Base-by-base conservation (phyloP, 2,329 filamentous ascomycete genomes). In the Dactylellina sp. region DNA sequence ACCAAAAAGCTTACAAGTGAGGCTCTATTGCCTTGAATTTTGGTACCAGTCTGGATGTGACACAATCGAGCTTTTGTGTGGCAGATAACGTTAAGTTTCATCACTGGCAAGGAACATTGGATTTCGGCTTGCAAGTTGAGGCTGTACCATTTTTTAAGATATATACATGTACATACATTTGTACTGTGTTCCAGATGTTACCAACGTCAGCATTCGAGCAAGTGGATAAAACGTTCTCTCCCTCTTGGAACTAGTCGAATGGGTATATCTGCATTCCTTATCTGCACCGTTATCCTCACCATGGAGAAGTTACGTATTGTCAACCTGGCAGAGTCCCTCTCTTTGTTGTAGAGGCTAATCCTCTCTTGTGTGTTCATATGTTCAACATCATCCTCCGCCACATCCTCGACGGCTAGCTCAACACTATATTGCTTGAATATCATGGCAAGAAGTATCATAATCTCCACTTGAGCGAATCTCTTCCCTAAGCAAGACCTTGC, bases 161-260 rank as follows among this genome's bases (percentile, higher is more conserved):
- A 11, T 1, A n/a, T 35, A 7, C 6, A 39, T 32, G 20, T 39
- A 24, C 28, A 22, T 4, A 37, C 20, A 18, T 4, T 35, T 24
- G 5, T n/a, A 20, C 47, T 2, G 20, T 18, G 12, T 11, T 40
- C 14, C 39, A 61, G 3, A 49, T 49, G n/a, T 18, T 40, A 6
- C n/a, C 20, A 7, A 20, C 18, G 9, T 37, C 50, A 53, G 37
- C 50, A 75, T 40, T 80, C 77, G 52, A 80, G 25, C 52, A 79
- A 75, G 50, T 78, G 78, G 39, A 86, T 81, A 81, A 93, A 93
- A 78, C 85, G 85, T 84, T 93, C 91, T 76, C 86, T 81, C 0
- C 91, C 91, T 76, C 89, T 87, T 82, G 82, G 87, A 7, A 91
- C 89, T 76, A 94, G 81, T 75, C 90, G 82, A 42, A 94, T 82